Evolutionary conservation across 345 rosid species (phyloP).

Genomic region (Citrus cavaleriei): DNA sequence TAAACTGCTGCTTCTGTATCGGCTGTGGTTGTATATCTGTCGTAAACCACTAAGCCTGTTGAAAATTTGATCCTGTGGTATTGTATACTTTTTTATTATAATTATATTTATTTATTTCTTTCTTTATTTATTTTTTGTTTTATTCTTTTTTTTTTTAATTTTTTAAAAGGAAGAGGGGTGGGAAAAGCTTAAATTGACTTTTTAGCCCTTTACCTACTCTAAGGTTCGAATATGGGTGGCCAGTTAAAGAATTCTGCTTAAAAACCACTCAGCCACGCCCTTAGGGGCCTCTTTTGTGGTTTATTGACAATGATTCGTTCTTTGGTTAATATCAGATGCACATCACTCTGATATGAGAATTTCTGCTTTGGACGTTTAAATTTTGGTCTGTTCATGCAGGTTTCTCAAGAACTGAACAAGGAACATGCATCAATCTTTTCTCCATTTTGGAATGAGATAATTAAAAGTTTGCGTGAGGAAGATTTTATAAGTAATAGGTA

Average conservation of each 20-base stretch:
- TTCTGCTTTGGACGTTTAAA: not conserved
- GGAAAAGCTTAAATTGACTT: no score
- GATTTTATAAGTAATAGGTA: slow-evolving; percentile 93
- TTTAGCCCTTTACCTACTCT: no score
- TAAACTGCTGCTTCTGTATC: not conserved
- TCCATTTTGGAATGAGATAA: slow-evolving; percentile 99
- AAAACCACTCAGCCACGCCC: no score
- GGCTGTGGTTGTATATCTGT: not conserved
- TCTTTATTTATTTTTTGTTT: no score
- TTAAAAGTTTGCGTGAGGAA: slow-evolving; percentile 93
- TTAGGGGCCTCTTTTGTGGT: not conserved
- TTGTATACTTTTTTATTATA: not conserved
- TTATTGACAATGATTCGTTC: not conserved
- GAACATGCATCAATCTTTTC: slow-evolving; percentile 83
- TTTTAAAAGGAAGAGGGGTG: no score
- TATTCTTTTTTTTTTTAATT: no score
- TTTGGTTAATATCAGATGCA: not conserved
- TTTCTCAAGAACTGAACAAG: slow-evolving; percentile 61
- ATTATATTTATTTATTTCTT: not conserved
- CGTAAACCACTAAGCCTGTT: no score
- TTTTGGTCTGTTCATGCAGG: slow-evolving; percentile 42
- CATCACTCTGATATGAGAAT: not conserved
- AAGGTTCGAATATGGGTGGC: no score
- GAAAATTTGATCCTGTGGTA: not conserved
- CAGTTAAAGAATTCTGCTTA: no score